Conservation (phyloP, 257 asterid genomes). For the Penstemon newberryi region DNA sequence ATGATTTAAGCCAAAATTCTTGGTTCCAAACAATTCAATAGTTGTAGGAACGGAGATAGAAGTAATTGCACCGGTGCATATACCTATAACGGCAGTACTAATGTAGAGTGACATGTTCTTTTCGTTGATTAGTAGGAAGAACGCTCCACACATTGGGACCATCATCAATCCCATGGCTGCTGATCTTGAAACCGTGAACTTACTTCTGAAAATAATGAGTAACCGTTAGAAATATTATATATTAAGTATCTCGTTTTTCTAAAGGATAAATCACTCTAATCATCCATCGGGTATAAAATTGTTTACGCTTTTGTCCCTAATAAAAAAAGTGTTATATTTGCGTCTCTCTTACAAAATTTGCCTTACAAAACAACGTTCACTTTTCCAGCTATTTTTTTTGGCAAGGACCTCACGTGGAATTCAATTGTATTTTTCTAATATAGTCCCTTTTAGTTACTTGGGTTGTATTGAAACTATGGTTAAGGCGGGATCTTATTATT, state of each 20-base stretch:
- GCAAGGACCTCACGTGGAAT: too few species aligned
- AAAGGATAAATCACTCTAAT: background rate
- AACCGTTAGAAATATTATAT: constrained; percentile 2
- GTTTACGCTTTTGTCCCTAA: too few species aligned
- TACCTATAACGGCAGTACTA: constrained; percentile 65
- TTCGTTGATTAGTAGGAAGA: constrained; percentile 47
- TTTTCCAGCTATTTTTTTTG: too few species aligned
- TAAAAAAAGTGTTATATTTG: too few species aligned
- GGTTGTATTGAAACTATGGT: too few species aligned
- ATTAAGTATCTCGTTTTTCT: background rate
- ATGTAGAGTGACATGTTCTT: constrained; percentile 38
- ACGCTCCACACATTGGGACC: constrained; percentile 74
- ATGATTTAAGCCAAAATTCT: constrained; percentile 66
- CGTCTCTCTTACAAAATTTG: too few species aligned
- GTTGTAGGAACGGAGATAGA: constrained; percentile 69
- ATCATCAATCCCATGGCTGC: constrained; percentile 61
- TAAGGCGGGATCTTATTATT: too few species aligned
- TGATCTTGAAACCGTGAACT: constrained; percentile 47
- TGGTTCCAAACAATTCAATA: constrained; percentile 62
- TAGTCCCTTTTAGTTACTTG: too few species aligned
- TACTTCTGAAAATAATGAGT: constrained; percentile 36
- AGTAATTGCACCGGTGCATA: constrained; percentile 70
- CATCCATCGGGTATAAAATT: too few species aligned
- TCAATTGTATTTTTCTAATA: too few species aligned
- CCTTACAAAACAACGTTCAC: too few species aligned